Base-by-base conservation (phyloP, 148 eudicot species). In the Amaranthus palmeri region DNA sequence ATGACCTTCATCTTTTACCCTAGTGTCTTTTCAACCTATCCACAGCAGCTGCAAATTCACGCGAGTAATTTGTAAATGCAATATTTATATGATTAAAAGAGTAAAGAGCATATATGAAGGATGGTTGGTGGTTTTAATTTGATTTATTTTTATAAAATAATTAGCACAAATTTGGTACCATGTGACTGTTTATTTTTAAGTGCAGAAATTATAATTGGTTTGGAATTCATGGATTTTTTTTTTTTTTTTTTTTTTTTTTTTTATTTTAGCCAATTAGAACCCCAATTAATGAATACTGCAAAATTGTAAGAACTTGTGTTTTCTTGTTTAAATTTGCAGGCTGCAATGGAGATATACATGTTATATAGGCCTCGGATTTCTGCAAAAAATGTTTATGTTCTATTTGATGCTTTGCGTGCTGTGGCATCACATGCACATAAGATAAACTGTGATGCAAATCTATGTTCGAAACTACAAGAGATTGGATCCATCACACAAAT, bases 261-360 rank as follows among this genome's bases (percentile, higher is more conserved):
- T n/a, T n/a, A 43, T 54, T 44, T 8, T 48, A 40, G 66, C 54
- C 36, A 60, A 25, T 71, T 7, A 48, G 48, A 48, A 61, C 13
- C 15, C 43, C 11, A 50, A 46, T 52, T 25, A 25, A 40, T 42
- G 60, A 62, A 40, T 54, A 54, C 55, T 72, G 62, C 61, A 47
- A 25, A 75, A n/a, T 65, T 17, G 53, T 25, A 15, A 40, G 41
- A 10, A 59, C 36, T 25, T 46, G 48, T 18, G 67, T 57, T 69
- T 14, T 63, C 50, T 70, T 56, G 8, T 49, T 53, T n/a, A 15
- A 62, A 46, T 72, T 77, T 71, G 62, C 89, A 95, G 98, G 98
- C 97, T 25, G 78, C 86, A 52, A 86, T 86, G 97, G 98, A 91
- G 86, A 84, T 95, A 76, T 91, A 95, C 84, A 83, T 81, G 74